Evolutionary conservation across 164 flowering plant genomes (phyloP), one percentile per base, ranked within the genome.

Genomic region (Dillenia turbinata): DNA sequence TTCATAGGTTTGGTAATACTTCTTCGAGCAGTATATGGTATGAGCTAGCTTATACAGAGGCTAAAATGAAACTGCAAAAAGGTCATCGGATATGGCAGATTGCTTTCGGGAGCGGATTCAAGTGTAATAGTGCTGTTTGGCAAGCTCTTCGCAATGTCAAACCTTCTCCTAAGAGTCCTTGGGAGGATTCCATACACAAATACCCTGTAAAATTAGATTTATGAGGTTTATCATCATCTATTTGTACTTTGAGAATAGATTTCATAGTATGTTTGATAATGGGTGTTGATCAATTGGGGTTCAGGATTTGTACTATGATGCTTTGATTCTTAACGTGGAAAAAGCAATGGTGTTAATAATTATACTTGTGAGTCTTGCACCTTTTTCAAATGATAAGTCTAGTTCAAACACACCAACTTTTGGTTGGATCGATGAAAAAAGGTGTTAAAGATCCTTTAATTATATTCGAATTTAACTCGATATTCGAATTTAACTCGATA

Each of bases 91-190:
- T 90, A 2, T 90, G 96, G 96, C 96, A 90, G 76, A 87, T 84
- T 66, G 91, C 88, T 3, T 83, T 85, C 50, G 96, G 96, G 24
- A 84, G 89, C 52, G 94, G 94, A 8, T 87, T 87, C 71, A 88
- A 88, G 66, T 88, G 94, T 59, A 89, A 89, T 67, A 89, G 96
- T 55, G 96, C 91, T 2, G 87, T 90, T 5, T 90, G 96, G 96
- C 56, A 80, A 70, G 91, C 96, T 1, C 76, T 87, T 0, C 66
- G 79, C 54, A 62, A 78, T 44, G 89, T 90, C 66, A 80, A 79
- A 57, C 80, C 93, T 0, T 81, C 93, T 10, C 52, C 74, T 9
- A 70, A 71, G 26, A 70, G 82, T 61, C 92, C 96, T 0, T 90
- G 96, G 96, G 80, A 76, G 17, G 91, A 84, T 69, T 90, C 93